phyloP scores from a whole-genome alignment of 768 basidiomycete genomes.

The Pleurotus pulmonarius region DNA sequence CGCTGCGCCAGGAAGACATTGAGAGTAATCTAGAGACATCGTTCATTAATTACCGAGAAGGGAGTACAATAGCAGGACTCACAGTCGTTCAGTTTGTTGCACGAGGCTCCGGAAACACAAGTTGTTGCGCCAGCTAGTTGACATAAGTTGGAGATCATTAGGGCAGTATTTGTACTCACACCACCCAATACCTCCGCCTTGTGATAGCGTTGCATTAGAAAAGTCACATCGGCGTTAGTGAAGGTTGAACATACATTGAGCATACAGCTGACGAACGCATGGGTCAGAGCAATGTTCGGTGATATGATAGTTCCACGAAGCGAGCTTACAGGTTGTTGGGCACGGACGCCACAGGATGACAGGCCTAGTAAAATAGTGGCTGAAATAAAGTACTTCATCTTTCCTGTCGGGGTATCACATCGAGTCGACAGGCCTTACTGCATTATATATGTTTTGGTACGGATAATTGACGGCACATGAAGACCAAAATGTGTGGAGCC shows the following conservation, averaged over 20 bases:
- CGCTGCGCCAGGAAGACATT: slow-evolving; percentile 29
- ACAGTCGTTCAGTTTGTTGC: slow-evolving; percentile 30
- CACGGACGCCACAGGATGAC: slow-evolving; percentile 10
- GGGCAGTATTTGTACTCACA: slow-evolving; percentile 13
- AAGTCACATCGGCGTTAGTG: neutral
- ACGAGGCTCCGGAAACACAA: slow-evolving; percentile 26
- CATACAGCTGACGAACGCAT: slow-evolving; percentile 5
- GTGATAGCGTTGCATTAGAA: neutral
- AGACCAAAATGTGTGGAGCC: neutral
- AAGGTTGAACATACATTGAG: slow-evolving; percentile 15
- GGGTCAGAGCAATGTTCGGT: neutral
- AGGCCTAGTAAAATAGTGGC: slow-evolving; percentile 8
- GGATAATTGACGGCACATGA: neutral
- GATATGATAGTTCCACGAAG: too few species aligned
- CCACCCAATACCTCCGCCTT: slow-evolving; percentile 22
- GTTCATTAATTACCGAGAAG: neutral
- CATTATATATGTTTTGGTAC: neutral
- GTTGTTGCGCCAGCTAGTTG: neutral
- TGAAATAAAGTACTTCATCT: slow-evolving; percentile 11
- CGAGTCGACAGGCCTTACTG: neutral
- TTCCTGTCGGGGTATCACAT: neutral
- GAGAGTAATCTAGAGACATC: slow-evolving; percentile 25
- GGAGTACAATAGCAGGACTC: neutral
- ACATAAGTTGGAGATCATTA: slow-evolving; percentile 11
- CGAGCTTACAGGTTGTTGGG: slow-evolving; percentile 18